Percentiles rank a stretch among this genome's conserved stretches.
These are phyloP conservation scores for Piedraia hortae DNA, from an alignment of 2,329 filamentous ascomycete species.

Conservation along the genomic window DNA sequence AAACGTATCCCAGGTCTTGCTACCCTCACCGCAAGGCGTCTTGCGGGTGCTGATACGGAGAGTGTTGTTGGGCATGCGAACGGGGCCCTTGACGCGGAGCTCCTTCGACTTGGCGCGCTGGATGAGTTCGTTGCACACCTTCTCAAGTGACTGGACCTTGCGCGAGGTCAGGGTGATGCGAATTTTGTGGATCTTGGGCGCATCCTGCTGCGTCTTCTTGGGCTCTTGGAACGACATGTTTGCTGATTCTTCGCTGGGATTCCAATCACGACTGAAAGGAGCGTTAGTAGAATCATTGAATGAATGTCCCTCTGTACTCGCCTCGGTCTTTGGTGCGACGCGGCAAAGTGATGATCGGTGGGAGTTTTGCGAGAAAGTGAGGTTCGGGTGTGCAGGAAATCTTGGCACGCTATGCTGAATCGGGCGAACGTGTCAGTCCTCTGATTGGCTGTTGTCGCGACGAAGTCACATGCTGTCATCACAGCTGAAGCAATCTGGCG, in stretches of 20 bases:
- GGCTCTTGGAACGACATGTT: conserved; percentile 87
- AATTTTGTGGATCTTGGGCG: conserved; percentile 90
- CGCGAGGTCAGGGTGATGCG: conserved; percentile 89
- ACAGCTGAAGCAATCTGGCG: no score
- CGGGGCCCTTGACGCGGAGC: conserved; percentile 91
- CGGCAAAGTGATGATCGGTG: conserved; percentile 28
- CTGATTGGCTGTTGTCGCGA: no score
- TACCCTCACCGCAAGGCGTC: conserved; percentile 98
- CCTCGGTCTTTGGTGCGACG: conserved; percentile 7
- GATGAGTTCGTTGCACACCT: conserved; percentile 93
- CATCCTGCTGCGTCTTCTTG: conserved; percentile 77
- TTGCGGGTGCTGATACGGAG: conserved; percentile 94
- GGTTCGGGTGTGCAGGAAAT: background rate
- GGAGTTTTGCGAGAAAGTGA: conserved; percentile 1
- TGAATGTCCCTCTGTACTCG: background rate
- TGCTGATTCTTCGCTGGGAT: conserved; percentile 11
- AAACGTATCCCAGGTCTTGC: conserved; percentile 97
- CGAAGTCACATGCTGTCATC: no score
- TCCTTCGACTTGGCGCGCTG: conserved; percentile 98
- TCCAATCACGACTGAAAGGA: conserved; percentile 5
- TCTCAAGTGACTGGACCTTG: conserved; percentile 90
- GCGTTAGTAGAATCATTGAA: conserved; percentile 1
- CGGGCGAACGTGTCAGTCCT: background rate
- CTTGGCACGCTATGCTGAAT: conserved; percentile 1
- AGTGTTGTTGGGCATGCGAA: conserved; percentile 91